phyloP scores from a whole-genome alignment of 1,284 basidiomycete genomes.

The Boletus sp. region DNA sequence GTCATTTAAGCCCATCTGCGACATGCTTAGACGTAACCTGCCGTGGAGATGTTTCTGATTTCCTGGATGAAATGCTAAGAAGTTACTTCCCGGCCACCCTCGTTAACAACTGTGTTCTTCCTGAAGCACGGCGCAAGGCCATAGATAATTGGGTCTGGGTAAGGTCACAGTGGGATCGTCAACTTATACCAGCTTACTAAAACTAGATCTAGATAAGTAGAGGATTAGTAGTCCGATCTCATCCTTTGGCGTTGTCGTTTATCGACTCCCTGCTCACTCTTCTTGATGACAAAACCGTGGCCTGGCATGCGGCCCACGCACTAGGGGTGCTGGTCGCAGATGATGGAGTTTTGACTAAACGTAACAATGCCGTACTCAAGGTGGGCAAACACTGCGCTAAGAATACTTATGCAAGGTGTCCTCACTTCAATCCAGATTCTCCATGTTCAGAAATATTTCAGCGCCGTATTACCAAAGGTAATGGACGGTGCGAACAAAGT shows the following conservation, averaged over 20 bases:
- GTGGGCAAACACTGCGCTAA: conserved; percentile 38
- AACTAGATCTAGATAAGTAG: conserved; percentile 59
- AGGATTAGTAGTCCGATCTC: conserved; percentile 73
- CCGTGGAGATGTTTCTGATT: conserved; percentile 43
- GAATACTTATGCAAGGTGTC: neutral
- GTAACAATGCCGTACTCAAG: conserved; percentile 72
- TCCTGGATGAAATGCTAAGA: conserved; percentile 43
- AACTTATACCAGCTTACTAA: conserved; percentile 14
- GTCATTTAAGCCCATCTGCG: conserved; percentile 1
- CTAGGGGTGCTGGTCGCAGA: conserved; percentile 62
- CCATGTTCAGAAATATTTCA: conserved; percentile 83
- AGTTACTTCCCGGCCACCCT: conserved; percentile 50
- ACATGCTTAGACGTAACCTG: neutral
- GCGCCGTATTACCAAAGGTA: conserved; percentile 69
- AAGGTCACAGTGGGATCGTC: conserved; percentile 1
- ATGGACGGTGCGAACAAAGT: conserved; percentile 55
- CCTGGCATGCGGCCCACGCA: conserved; percentile 68
- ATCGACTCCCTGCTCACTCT: conserved; percentile 65
- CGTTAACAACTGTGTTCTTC: conserved; percentile 23
- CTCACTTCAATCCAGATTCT: conserved; percentile 55
- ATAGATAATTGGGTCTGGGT: conserved; percentile 75
- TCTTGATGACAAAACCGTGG: conserved; percentile 58
- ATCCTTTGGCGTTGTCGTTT: conserved; percentile 54
- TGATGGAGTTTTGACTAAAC: conserved; percentile 68
- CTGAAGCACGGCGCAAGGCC: conserved; percentile 47